phyloP scores from a whole-genome alignment of 108 stramenopile genomes.

The Skeletonema costatum region DNA sequence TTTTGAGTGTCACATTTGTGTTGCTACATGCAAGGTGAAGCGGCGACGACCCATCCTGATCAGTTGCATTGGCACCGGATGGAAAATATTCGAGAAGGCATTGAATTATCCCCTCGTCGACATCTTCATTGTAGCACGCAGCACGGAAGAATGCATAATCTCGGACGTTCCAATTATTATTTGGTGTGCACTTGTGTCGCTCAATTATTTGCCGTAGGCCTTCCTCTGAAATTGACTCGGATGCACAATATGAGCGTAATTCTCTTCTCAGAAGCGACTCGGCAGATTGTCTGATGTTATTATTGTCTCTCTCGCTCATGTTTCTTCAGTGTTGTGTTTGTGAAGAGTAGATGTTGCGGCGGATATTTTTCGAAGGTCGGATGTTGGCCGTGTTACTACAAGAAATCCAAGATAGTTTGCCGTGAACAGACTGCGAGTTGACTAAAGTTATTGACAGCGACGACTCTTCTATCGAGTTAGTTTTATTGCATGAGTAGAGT shows the following conservation, averaged over 20 bases:
- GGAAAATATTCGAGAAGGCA: slow-evolving; percentile 13
- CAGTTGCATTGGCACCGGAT: too few relatives aligned
- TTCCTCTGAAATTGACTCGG: not conserved
- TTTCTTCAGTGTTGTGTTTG: too few relatives aligned
- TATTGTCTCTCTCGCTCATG: too few relatives aligned
- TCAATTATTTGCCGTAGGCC: not conserved
- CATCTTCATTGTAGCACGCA: slow-evolving; percentile 3
- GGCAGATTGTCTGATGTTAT: not conserved
- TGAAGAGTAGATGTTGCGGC: too few relatives aligned
- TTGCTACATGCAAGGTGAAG: not conserved
- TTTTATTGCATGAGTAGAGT: too few relatives aligned
- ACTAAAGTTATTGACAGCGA: too few relatives aligned
- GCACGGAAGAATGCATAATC: not conserved
- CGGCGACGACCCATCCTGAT: not conserved
- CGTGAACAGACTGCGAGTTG: too few relatives aligned
- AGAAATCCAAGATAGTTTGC: too few relatives aligned
- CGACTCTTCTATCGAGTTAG: too few relatives aligned
- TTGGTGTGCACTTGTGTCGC: not conserved
- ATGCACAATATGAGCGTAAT: not conserved
- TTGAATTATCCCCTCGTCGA: not conserved
- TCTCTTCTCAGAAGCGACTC: not conserved
- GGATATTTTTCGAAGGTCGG: too few relatives aligned
- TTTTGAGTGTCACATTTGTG: not conserved
- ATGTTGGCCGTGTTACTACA: too few relatives aligned
- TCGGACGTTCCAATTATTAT: too few relatives aligned